A percentile compares a stretch with the other conserved stretches of the same genome.
Evolutionary conservation across 225 moss, liverwort and hornwort species (phyloP).

Genomic region (Neckera pumila): DNA sequence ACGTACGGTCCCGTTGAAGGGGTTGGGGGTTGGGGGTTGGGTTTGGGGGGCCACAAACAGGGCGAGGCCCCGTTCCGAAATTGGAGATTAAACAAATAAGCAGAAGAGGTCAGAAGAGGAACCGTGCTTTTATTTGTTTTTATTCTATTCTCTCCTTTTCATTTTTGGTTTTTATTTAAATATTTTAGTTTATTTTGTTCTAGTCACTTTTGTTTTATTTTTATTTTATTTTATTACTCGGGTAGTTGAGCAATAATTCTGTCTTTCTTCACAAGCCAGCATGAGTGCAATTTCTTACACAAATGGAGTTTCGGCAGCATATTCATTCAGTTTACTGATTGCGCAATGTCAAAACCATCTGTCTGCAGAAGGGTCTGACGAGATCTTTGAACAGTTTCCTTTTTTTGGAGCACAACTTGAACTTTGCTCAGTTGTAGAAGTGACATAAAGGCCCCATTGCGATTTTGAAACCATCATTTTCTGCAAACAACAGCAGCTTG

Average conservation of each 20-base stretch:
- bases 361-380: background rate
- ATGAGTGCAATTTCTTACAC: background rate
- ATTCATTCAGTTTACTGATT: background rate
- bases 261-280: background rate
- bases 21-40: rapidly evolving
- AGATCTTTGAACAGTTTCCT: background rate
- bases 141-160: background rate
- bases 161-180: background rate
- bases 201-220: background rate
- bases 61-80: background rate
- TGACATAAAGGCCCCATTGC: background rate
- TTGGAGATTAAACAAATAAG: background rate
- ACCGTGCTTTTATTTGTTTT: background rate
- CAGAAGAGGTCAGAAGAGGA: background rate
- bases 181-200: too few species aligned
- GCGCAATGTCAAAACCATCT: background rate
- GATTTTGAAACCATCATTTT: background rate
- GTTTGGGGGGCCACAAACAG: background rate
- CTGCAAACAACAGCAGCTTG: background rate
- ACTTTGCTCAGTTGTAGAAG: background rate
- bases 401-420: background rate
- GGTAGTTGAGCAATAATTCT: background rate
- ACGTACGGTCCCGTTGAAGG: background rate
- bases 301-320: background rate
- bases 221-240: background rate